A percentile compares a stretch with the other conserved stretches of the same genome.
phyloP scores from a whole-genome alignment of 345 rosid species.

The Dovyalis caffra region DNA sequence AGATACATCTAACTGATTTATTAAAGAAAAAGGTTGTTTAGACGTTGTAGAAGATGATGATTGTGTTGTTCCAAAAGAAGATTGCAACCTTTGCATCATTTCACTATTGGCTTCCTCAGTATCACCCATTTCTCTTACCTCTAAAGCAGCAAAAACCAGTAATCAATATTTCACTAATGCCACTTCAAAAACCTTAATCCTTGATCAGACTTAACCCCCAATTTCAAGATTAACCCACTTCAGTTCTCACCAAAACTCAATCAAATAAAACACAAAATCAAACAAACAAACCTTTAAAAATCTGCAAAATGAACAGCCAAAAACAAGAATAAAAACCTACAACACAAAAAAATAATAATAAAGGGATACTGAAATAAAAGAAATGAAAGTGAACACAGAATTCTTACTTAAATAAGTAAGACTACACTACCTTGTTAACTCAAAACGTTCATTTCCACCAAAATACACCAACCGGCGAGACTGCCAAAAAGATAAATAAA shows the following conservation, averaged over 20 bases:
- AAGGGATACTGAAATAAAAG: neutral
- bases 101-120: slow-evolving; percentile 56
- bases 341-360: neutral
- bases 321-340: neutral
- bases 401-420: slow-evolving; percentile 25
- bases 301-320: neutral
- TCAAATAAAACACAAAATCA: slow-evolving; percentile 12
- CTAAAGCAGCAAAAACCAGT: neutral
- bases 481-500: neutral
- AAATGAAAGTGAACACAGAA: neutral
- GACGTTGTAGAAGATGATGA: slow-evolving; percentile 46
- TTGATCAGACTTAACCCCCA: slow-evolving; percentile 10
- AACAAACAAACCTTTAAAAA: neutral
- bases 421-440: slow-evolving; percentile 12
- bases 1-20: slow-evolving; percentile 54
- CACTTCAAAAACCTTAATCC: neutral
- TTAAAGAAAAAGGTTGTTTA: slow-evolving; percentile 41
- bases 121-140: slow-evolving; percentile 54
- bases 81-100: slow-evolving; percentile 67
- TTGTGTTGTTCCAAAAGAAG: slow-evolving; percentile 51
- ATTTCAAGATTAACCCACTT: slow-evolving; percentile 15
- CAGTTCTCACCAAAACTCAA: slow-evolving; percentile 16
- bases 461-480: neutral
- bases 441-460: slow-evolving; percentile 3
- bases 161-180: slow-evolving; percentile 7